These are phyloP conservation scores for Phytophthora citricola DNA, from an alignment of 352 stramenopile species.

Conservation along the genomic window DNA sequence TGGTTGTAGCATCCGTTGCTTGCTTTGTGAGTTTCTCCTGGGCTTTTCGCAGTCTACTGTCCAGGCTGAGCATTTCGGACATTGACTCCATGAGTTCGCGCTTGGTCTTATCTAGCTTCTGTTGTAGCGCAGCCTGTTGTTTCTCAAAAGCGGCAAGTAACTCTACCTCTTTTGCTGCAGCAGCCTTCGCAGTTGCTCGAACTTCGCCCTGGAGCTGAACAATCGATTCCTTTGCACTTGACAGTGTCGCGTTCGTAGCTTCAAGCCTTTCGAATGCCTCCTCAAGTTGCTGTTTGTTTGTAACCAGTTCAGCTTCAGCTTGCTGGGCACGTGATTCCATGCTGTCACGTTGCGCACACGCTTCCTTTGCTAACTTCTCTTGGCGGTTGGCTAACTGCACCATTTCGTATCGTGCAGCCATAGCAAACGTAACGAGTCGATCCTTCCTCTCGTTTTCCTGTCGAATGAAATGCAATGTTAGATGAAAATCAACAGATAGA, in stretches of 20 bases:
- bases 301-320: conserved; percentile 45
- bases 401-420: conserved; percentile 82
- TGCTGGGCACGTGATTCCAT: conserved; percentile 36
- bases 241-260: conserved; percentile 40
- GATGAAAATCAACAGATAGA: background rate
- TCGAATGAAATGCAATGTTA: background rate
- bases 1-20: conserved; percentile 19
- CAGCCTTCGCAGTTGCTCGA: conserved; percentile 16
- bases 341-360: conserved; percentile 31
- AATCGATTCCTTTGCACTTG: conserved; percentile 42
- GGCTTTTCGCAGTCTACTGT: conserved; percentile 64
- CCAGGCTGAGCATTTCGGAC: conserved; percentile 67
- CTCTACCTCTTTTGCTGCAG: conserved; percentile 49
- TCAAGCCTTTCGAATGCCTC: conserved; percentile 54
- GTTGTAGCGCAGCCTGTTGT: conserved; percentile 51
- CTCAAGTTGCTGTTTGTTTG: conserved; percentile 56
- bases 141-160: conserved; percentile 50
- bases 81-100: conserved; percentile 77
- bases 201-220: conserved; percentile 35
- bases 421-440: conserved; percentile 75
- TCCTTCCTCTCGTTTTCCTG: conserved; percentile 77
- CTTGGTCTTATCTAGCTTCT: conserved; percentile 80
- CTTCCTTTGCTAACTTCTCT: conserved; percentile 43
- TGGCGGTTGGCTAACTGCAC: conserved; percentile 56
- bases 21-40: conserved; percentile 76